Base-by-base conservation (phyloP, 371 early-diverging fungal genomes). In the Mucor plumbeus region DNA sequence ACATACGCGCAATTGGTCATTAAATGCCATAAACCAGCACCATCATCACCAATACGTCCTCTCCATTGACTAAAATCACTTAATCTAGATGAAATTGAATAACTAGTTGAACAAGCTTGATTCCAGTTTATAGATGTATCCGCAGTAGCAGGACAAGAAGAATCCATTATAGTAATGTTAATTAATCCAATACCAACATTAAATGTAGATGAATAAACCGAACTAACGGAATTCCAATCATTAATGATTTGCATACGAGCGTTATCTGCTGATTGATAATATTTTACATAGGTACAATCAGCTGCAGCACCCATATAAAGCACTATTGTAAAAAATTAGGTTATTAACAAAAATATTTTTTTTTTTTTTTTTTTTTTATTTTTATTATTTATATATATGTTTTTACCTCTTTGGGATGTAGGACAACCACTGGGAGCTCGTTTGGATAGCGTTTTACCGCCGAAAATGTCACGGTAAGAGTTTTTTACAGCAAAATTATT, bases 21-120 rank as follows among this genome's bases (percentile, higher is more conserved):
- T 65, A 98, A 78, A 75, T 97, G 97, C 97, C 97, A 98, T 48
- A 97, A 72, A 6, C 96, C 96, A 8, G 92, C 91, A n/a, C 91
- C 88, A 76, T 94, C 94, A 43, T 79, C 69, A 13, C 76, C 68
- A 9, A 85, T 65, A 6, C 64, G 74, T 10, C 91, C 95, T 70
- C 98, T 86, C 99, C 99, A 98, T 19, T 70, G 53, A 58, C 92
- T 91, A 68, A 98, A 98, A 74, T 96, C 97, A 70, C 88, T 91
- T 40, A 98, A 74, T 21, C 98, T 88, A 31, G 78, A 64, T 40
- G 87, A 85, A 58, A 98, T 95, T 7, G 86, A 72, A 71, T 95
- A 96, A 5, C 70, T 33, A 14, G 77, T 73, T 14, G 85, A 80
- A 77, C 97, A 98, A 21, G 71, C 90, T 55, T 83, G 88, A 78